phyloP scores from a whole-genome alignment of 2,329 filamentous ascomycete species.

The Fusarium drepaniforme region DNA sequence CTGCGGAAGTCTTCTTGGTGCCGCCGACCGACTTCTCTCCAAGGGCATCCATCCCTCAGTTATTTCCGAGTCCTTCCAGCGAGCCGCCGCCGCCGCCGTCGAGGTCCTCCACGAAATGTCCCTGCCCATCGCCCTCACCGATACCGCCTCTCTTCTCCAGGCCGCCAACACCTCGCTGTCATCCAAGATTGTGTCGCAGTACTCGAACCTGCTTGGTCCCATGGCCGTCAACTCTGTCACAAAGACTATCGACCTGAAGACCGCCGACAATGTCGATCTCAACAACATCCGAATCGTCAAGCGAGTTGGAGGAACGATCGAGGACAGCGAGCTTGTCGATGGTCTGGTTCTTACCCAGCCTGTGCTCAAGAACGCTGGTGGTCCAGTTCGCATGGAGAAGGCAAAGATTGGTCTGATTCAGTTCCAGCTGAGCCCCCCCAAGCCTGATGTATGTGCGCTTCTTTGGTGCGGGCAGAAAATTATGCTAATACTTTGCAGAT shows the following conservation, averaged over 20 bases:
- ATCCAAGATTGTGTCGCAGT: slow-evolving; percentile 98
- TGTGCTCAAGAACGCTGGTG: slow-evolving; percentile 93
- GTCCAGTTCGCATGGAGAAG: slow-evolving; percentile 95
- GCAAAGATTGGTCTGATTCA: slow-evolving; percentile 96
- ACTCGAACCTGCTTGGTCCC: slow-evolving; percentile 93
- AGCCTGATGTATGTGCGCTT: slow-evolving; percentile 82
- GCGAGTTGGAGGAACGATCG: slow-evolving; percentile 97
- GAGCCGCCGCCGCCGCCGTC: slow-evolving; percentile 90
- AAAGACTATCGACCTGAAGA: slow-evolving; percentile 95
- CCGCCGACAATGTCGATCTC: slow-evolving; percentile 94
- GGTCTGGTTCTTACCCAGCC: slow-evolving; percentile 92
- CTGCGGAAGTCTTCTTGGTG: slow-evolving; percentile 92
- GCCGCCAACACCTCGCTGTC: slow-evolving; percentile 97
- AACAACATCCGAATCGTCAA: slow-evolving; percentile 98
- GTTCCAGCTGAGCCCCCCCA: slow-evolving; percentile 97
- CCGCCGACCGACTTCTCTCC: slow-evolving; percentile 88
- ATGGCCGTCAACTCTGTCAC: slow-evolving; percentile 98
- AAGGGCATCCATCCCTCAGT: slow-evolving; percentile 98
- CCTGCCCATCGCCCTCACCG: slow-evolving; percentile 88
- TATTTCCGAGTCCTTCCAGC: slow-evolving; percentile 97
- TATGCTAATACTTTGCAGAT: slow-evolving; percentile 68
- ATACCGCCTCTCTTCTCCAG: slow-evolving; percentile 92
- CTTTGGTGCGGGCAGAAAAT: background rate
- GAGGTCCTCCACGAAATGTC: slow-evolving; percentile 95
- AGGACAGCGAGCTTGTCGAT: slow-evolving; percentile 97